Evolutionary conservation across 2,329 filamentous ascomycete species (phyloP).

Genomic region (Microascus cirrosus): DNA sequence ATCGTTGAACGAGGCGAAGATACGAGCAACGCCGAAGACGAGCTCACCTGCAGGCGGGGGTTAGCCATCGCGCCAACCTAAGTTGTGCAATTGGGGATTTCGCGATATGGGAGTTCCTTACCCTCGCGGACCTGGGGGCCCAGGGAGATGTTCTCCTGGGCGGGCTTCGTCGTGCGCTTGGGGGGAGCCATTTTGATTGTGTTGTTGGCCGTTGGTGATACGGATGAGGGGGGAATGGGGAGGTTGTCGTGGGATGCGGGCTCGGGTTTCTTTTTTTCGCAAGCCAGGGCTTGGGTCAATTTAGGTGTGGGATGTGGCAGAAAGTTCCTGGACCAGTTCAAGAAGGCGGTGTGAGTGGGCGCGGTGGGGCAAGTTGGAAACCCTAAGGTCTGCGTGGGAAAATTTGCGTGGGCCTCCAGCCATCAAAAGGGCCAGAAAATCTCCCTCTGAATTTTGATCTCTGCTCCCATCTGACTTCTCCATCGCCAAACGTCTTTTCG

Average conservation of each 20-base stretch:
- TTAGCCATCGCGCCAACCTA: conserved; percentile 10
- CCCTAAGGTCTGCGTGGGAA: not conserved
- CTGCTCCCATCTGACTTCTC: conserved; percentile 1
- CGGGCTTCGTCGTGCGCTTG: conserved; percentile 76
- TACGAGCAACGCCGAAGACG: conserved; percentile 95
- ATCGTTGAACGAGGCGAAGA: conserved; percentile 93
- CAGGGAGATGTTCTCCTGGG: conserved; percentile 96
- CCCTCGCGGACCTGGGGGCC: conserved; percentile 95
- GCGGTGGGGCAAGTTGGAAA: not conserved
- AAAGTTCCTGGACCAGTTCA: conserved; percentile 12
- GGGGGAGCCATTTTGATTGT: conserved; percentile 78
- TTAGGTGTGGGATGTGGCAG: conserved; percentile 22
- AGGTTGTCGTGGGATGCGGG: conserved; percentile 1
- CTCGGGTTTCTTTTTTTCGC: not conserved
- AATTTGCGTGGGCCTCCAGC: not conserved
- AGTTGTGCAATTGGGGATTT: not conserved
- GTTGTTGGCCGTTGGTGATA: conserved; percentile 10
- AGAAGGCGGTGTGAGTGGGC: conserved; percentile 9
- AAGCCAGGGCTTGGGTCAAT: conserved; percentile 1
- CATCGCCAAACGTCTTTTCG: conserved; percentile 8
- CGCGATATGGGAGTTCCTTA: conserved; percentile 30
- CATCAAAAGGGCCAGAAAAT: not conserved
- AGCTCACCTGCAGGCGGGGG: conserved; percentile 59
- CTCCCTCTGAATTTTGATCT: conserved; percentile 2
- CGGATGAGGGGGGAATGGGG: not conserved